Base-by-base conservation (phyloP, 2,329 filamentous ascomycete genomes). In the Acrocalymma vagum region DNA sequence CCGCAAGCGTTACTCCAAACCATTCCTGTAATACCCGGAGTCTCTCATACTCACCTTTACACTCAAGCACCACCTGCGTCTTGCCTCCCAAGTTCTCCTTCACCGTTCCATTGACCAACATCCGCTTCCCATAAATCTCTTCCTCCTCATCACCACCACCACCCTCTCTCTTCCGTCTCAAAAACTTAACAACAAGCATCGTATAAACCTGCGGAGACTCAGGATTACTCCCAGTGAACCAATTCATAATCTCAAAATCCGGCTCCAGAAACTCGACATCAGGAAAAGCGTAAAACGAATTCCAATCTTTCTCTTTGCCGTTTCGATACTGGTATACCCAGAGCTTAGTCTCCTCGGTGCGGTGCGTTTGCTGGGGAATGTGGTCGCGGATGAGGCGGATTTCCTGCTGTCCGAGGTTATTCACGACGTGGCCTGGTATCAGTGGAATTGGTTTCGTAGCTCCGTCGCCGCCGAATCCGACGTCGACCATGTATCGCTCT, bases 271-370 rank as follows among this genome's bases (percentile, higher is more conserved):
- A 73, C 46, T 75, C 68, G 0, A 66, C 39, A 30, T 73, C 69
- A 0, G 61, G 56, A 52, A 76, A 76, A 9, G 62, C 62, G 39
- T 75, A 76, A 41, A 71, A 72, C 0, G 65, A 63, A 29, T 72
- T 73, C 73, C 73, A 77, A 0, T 55, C 57, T 30, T 55, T 54
- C 0, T 65, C 60, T 0, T 38, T 16, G 0, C 53, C 54, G 35
- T 75, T 75, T 1, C 72, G 65, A 50, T 81, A 80, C 63, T 87
- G 78, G 58, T 85, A 86, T 41, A 87, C 76, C 85, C 84, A 88
- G 40, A 80, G 64, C 43, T 77, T 78, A 22, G 75, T 72, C 15
- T 39, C 41, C 13, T 51, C 55, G 21, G 50, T 62, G 15, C 42
- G 56, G 33, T 62, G 55, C 17, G 72, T 68, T 44, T 78, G 71